Evolutionary conservation across 176 grass and related monocot species (phyloP).

Genomic region (Rhynchospora breviuscula): DNA sequence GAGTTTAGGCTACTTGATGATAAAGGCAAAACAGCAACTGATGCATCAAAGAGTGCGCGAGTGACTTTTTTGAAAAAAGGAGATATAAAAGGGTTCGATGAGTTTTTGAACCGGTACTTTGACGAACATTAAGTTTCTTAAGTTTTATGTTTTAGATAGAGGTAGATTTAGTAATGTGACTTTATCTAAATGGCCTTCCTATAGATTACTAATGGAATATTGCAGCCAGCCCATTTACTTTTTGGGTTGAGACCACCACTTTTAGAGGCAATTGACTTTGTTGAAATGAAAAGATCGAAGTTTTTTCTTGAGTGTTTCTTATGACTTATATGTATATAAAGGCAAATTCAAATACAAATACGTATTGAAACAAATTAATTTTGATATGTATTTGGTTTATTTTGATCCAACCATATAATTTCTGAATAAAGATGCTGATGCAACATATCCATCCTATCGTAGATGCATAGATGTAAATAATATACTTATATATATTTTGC

Average conservation of each 20-base stretch:
- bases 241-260: neutral
- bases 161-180: neutral
- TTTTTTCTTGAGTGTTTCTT: neutral
- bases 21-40: conserved; percentile 19
- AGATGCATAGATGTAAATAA: neutral
- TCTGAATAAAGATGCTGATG: neutral
- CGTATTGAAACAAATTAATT: neutral
- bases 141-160: neutral
- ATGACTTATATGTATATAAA: neutral
- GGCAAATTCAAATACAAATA: neutral
- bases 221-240: neutral
- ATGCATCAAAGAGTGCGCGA: conserved; percentile 10
- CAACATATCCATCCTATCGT: neutral
- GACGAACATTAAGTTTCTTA: neutral
- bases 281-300: neutral
- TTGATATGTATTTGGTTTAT: neutral
- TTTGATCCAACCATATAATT: neutral
- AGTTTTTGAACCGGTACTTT: conserved; percentile 20
- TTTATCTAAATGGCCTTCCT: neutral
- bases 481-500: neutral
- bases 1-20: conserved; percentile 14
- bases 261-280: neutral
- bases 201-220: neutral
- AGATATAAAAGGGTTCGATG: conserved; percentile 11
- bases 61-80: conserved; percentile 9